Evolutionary conservation across 2,329 filamentous ascomycete species (phyloP).

Genomic region (Trichoderma asperellum): DNA sequence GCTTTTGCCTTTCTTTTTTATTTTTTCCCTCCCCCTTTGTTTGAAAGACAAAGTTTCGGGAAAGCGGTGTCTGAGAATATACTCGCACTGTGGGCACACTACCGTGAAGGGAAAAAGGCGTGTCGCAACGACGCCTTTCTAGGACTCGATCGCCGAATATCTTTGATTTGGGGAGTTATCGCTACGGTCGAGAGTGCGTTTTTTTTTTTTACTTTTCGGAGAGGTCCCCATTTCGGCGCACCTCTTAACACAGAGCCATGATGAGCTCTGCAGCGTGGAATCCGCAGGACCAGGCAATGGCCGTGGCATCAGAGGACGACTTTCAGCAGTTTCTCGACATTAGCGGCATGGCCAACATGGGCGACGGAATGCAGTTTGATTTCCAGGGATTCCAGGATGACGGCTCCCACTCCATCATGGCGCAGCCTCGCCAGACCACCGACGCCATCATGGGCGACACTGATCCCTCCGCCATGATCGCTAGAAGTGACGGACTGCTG

Average conservation of each 20-base stretch:
- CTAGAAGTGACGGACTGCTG: constrained; percentile 43
- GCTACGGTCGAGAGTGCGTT: neutral
- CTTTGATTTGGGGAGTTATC: neutral
- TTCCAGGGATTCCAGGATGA: constrained; percentile 58
- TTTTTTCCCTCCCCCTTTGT: neutral
- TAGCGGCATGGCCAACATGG: constrained; percentile 57
- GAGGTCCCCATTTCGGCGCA: neutral
- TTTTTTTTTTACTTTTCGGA: neutral
- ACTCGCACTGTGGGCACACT: constrained; percentile 13
- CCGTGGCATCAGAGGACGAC: constrained; percentile 59
- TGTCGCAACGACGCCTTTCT: neutral
- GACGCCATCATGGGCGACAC: constrained; percentile 45
- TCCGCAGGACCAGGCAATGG: constrained; percentile 59
- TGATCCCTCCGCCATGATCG: constrained; percentile 39
- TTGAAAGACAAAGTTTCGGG: neutral
- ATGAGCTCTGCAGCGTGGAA: constrained; percentile 61
- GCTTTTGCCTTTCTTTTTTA: neutral
- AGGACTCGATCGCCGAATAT: neutral
- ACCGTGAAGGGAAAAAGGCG: neutral
- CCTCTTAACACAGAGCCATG: constrained; percentile 40
- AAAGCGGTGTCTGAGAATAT: neutral
- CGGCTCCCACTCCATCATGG: constrained; percentile 41
- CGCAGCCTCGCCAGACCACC: constrained; percentile 38
- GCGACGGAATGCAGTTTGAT: constrained; percentile 62
- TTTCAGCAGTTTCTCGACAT: constrained; percentile 68